Evolutionary conservation across 805 yeast genomes (phyloP), one percentile per base, ranked within the genome.

Genomic region (Saturnispora halmiae): DNA sequence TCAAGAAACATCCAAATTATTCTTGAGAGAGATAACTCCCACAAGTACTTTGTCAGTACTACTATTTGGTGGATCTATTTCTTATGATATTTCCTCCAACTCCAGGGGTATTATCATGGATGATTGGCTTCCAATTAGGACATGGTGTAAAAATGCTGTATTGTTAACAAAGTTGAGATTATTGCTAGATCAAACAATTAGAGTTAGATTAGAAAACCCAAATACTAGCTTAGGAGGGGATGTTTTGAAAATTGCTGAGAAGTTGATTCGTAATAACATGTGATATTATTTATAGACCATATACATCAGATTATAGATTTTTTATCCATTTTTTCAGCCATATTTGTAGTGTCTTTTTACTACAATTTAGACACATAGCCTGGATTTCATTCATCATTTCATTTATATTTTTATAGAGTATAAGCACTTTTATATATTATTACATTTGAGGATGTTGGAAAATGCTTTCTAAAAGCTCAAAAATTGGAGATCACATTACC

Each of bases 131-230:
- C 94, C 96, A 1, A 70, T 90, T 10, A 69, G 84, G 46, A 85
- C 96, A 1, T 90, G 96, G 96, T 82, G 95, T 48, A 83, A 92
- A 49, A 85, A 88, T 52, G 97, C 88, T 1, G 95, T 90, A 2
- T 63, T 90, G 35, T 70, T 88, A 24, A 82, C 83, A 43, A 75
- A 80, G 44, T 61, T 90, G 42, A 65, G 94, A 51, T 53, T 61
- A 9, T 56, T 85, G 35, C 59, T 90, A 25, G 95, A 87, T 53
- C 64, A 68, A 15, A 75, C 82, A 0, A 72, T 90, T 41, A 80
- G 73, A 32, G 69, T 67, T 18, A 76, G 76, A 48, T 64, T 88
- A 20, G 50, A 51, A 5, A 36, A 42, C 31, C 53, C 53, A 8
- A 14, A 62, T 39, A 34, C 43, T 28, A 25, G 38, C 18, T 18